These are phyloP conservation scores for Colletotrichum spinosum DNA, from an alignment of 2,329 filamentous ascomycete genomes.

Conservation along the genomic window DNA sequence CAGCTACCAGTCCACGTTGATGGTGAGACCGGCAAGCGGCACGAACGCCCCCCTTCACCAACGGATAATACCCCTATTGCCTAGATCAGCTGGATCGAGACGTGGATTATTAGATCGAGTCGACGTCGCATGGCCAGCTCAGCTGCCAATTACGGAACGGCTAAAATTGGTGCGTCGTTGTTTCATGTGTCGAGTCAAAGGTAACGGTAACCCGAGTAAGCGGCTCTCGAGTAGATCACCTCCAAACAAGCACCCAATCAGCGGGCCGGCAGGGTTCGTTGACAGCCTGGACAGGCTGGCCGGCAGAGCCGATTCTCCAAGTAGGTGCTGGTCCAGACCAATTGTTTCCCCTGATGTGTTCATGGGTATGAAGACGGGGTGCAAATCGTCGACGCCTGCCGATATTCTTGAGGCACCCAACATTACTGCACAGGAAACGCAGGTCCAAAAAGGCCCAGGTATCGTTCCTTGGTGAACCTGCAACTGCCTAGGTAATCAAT, in stretches of 20 bases:
- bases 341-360: too few relatives aligned
- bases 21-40: conserved; percentile 5
- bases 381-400: too few relatives aligned
- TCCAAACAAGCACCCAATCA: conserved; percentile 27
- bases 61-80: neutral
- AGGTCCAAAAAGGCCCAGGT: too few relatives aligned
- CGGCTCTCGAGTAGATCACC: conserved; percentile 33
- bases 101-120: conserved; percentile 4
- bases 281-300: conserved; percentile 13
- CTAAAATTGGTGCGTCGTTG: conserved; percentile 26
- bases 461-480: too few relatives aligned
- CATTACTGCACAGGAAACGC: too few relatives aligned
- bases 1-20: neutral
- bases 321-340: neutral
- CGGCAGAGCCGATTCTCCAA: conserved; percentile 17
- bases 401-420: too few relatives aligned
- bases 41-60: neutral
- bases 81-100: neutral
- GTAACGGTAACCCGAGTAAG: conserved; percentile 32
- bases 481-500: too few relatives aligned
- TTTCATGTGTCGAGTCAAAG: conserved; percentile 31
- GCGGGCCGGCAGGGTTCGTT: conserved; percentile 1
- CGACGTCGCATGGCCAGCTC: conserved; percentile 7
- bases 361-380: too few relatives aligned
- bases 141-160: conserved; percentile 3